Evolutionary conservation across 768 basidiomycete genomes (phyloP), one percentile per base, ranked within the genome.

Genomic region (Podaxis sp.): DNA sequence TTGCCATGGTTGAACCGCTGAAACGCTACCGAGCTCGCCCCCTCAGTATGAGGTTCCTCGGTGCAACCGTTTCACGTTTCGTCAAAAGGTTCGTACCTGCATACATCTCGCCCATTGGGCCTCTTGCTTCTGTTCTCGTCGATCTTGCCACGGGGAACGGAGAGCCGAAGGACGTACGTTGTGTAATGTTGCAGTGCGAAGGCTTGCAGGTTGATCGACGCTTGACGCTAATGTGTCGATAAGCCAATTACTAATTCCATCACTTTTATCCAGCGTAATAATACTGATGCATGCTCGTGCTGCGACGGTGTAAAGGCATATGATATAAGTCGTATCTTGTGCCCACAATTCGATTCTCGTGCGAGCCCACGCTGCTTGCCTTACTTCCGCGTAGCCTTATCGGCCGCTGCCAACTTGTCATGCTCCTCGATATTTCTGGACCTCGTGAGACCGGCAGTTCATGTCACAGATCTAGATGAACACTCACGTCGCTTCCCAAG

Each of bases 401-500:
- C 82, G 51, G 71, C 61, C 4, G 73, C 73, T 14, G 87, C 87
- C n/a, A 84, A 76, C 36, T 76, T 76, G 71, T 91, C 88, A 68
- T 91, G 90, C 66, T 84, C 87, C 58, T 89, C 89, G 65, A 91
- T 91, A 67, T 90, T 80, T 57, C 89, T 91, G 70, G 57, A 50
- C 55, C 59, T 44, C 13, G 4, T 28, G 28, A 52, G 50, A 27
- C 32, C 61, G 0, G 23, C 2, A 27, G 28, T 38, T 3, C 4
- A 18, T 46, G 36, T 48, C 21, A 38, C 62, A 27, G 27, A 23
- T 44, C 16, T 44, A 14, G 36, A 14, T 73, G 35, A 11, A 51
- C 7, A 50, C 88, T 75, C 65, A 88, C 90, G 70, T 77, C 25
- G 84, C 82, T 74, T 92, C 90, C 90, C 90, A 92, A 66, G 90